phyloP scores from a whole-genome alignment of 2,329 filamentous ascomycete species.

The Colletotrichum trifolii region DNA sequence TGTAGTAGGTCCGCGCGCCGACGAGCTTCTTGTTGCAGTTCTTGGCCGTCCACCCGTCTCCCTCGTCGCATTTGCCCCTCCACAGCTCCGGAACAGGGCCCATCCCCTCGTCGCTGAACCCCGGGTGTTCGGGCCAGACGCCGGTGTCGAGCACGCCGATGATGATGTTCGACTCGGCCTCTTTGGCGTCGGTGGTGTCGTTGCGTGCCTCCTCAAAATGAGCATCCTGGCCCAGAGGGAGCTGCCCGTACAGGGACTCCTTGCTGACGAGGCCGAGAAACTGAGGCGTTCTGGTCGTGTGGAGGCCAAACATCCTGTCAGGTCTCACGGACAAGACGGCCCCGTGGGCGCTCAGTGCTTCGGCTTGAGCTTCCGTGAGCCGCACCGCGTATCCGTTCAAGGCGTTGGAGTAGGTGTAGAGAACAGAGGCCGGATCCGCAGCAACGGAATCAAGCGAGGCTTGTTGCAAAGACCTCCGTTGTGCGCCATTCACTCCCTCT shows the following conservation, averaged over 20 bases:
- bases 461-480: background rate
- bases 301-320: slow-evolving; percentile 18
- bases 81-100: slow-evolving; percentile 26
- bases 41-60: slow-evolving; percentile 13
- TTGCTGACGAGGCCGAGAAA: slow-evolving; percentile 29
- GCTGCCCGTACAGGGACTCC: background rate
- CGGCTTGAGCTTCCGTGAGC: slow-evolving; percentile 3
- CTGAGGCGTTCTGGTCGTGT: slow-evolving; percentile 28
- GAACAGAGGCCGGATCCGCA: background rate
- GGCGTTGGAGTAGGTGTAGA: slow-evolving; percentile 5
- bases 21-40: slow-evolving; percentile 37
- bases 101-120: slow-evolving; percentile 30
- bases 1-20: slow-evolving; percentile 29
- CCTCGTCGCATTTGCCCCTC: slow-evolving; percentile 31
- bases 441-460: background rate
- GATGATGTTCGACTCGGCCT: slow-evolving; percentile 27
- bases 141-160: slow-evolving; percentile 36
- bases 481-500: background rate
- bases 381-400: slow-evolving; percentile 9
- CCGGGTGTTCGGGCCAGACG: slow-evolving; percentile 35
- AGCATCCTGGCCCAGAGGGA: background rate
- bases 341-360: background rate
- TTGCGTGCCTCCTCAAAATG: background rate
- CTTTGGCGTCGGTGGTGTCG: background rate
- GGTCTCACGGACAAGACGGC: background rate